Percentiles rank a stretch among this genome's conserved stretches.
Evolutionary conservation across 176 grass and related monocot genomes (phyloP).

Genomic region (Chloris gayana): DNA sequence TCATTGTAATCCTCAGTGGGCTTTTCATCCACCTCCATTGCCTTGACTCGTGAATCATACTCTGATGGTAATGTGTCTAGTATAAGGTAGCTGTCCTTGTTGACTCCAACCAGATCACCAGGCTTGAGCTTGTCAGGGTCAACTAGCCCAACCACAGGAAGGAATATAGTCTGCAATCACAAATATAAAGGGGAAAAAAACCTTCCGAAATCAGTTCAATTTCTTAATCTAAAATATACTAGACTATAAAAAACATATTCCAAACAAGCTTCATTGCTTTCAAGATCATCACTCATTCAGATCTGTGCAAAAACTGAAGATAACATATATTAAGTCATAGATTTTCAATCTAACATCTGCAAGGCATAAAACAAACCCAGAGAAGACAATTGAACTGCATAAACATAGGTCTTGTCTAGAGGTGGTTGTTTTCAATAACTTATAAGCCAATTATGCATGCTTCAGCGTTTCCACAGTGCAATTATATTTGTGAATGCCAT

Average conservation of each 20-base stretch:
- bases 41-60: conserved; percentile 92
- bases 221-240: neutral
- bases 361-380: neutral
- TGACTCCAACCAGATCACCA: conserved; percentile 91
- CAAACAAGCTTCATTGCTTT: neutral
- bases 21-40: conserved; percentile 97
- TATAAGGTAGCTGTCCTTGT: conserved; percentile 96
- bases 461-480: neutral
- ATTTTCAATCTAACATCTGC: neutral
- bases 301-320: neutral
- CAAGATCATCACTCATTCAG: neutral
- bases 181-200: neutral
- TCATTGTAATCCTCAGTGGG: conserved; percentile 98
- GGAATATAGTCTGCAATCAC: conserved; percentile 77
- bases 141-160: conserved; percentile 87
- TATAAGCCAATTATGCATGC: neutral
- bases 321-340: neutral
- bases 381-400: neutral
- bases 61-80: conserved; percentile 89
- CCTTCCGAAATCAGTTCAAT: neutral
- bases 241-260: neutral
- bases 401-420: neutral
- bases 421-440: neutral
- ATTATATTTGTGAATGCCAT: neutral
- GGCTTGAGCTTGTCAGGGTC: conserved; percentile 93